Percentiles rank a stretch among this genome's conserved stretches.
Evolutionary conservation across 345 rosid genomes (phyloP).

Genomic region (Viola odorata): DNA sequence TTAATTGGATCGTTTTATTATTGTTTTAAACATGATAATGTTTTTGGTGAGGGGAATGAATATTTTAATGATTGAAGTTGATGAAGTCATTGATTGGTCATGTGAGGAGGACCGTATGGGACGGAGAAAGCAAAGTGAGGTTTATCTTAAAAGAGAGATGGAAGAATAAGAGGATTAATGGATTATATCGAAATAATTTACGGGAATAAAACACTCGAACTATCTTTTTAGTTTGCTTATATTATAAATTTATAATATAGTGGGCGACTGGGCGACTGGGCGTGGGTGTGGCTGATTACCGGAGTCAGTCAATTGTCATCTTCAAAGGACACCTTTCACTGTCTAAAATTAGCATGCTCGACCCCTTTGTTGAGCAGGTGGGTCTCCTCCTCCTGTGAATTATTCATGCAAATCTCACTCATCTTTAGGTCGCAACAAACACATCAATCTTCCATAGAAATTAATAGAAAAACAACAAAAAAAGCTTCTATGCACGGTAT

Average conservation of each 20-base stretch:
- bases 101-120: not conserved
- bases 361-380: not conserved
- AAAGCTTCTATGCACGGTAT: too few species aligned
- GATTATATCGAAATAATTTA: too few species aligned
- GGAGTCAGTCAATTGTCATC: constrained; percentile 15
- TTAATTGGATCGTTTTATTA: too few species aligned
- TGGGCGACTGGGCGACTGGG: too few species aligned
- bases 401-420: not conserved
- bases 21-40: not conserved
- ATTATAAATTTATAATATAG: too few species aligned
- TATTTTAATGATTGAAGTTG: not conserved
- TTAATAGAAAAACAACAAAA: too few species aligned
- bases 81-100: not conserved
- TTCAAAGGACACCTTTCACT: constrained; percentile 12
- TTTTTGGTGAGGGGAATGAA: not conserved
- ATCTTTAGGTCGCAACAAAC: not conserved
- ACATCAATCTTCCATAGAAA: not conserved
- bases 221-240: too few species aligned
- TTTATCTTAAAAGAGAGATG: too few species aligned
- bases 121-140: not conserved
- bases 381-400: not conserved
- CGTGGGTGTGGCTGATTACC: not conserved
- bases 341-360: constrained; percentile 2
- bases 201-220: too few species aligned
- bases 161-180: too few species aligned